Conservation (phyloP, 768 basidiomycete genomes). For the Boletus coccyginus region DNA sequence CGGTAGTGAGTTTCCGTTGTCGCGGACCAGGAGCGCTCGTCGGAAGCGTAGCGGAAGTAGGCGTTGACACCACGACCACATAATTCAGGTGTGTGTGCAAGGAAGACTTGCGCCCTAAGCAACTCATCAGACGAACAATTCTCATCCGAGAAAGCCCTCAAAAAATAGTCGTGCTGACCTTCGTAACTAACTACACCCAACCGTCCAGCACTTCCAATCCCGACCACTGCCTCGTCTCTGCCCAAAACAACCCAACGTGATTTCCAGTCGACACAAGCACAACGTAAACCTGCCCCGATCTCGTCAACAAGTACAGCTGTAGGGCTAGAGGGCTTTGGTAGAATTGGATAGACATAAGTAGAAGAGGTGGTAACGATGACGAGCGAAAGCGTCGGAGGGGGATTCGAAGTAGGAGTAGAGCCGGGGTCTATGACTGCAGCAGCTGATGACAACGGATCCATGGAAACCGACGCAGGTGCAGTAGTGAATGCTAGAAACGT, state of each 20-base stretch:
- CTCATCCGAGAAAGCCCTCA: not conserved
- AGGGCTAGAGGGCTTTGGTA: conserved; percentile 67
- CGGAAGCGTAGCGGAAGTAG: conserved; percentile 49
- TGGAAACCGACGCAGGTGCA: conserved; percentile 19
- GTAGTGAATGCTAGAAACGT: conserved; percentile 87
- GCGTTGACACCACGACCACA: conserved; percentile 77
- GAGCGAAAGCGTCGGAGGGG: conserved; percentile 51
- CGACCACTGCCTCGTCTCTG: conserved; percentile 87
- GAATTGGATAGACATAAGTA: conserved; percentile 72
- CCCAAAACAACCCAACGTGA: conserved; percentile 80
- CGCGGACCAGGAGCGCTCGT: conserved; percentile 32
- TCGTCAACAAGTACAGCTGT: conserved; percentile 77
- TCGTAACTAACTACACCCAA: conserved; percentile 90
- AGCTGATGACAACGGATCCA: conserved; percentile 19
- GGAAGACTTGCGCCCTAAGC: conserved; percentile 54
- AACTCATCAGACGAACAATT: not conserved
- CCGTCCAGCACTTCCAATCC: conserved; percentile 77
- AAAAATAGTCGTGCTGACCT: conserved; percentile 45
- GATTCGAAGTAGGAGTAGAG: conserved; percentile 6
- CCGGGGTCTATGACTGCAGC: conserved; percentile 1
- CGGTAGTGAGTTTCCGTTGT: conserved; percentile 24
- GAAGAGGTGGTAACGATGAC: conserved; percentile 88
- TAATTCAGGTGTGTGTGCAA: conserved; percentile 79
- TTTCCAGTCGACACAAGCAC: conserved; percentile 76
- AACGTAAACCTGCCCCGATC: conserved; percentile 79